phyloP scores from a whole-genome alignment of 257 asterid genomes.

The Petunia secreta region DNA sequence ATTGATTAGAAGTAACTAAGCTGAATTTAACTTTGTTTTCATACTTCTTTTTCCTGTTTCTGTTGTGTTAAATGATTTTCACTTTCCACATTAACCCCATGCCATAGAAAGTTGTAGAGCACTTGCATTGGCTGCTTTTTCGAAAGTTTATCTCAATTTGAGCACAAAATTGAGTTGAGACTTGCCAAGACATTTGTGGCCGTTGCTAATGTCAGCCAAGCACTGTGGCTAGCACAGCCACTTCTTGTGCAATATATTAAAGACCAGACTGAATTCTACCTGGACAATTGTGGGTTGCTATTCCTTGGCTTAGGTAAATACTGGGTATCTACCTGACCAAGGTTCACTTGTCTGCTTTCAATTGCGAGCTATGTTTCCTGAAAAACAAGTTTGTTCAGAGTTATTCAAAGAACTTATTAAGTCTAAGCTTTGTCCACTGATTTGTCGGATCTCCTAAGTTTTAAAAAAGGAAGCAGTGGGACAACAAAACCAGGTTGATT shows the following conservation, averaged over 20 bases:
- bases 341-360: slow-evolving; percentile 13
- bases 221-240: background rate
- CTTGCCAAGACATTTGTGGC: background rate
- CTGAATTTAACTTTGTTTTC: background rate
- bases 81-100: background rate
- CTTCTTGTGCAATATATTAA: background rate
- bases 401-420: background rate
- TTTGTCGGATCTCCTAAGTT: background rate
- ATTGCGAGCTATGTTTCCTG: background rate
- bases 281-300: background rate
- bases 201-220: background rate
- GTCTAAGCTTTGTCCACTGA: background rate
- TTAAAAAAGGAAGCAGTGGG: background rate
- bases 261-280: background rate
- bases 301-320: slow-evolving; percentile 8
- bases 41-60: background rate
- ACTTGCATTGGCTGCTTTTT: background rate
- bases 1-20: background rate
- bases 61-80: background rate
- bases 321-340: background rate
- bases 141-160: background rate
- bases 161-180: slow-evolving; percentile 11
- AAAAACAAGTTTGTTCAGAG: background rate
- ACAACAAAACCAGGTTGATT: background rate
- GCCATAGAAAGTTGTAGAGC: slow-evolving; percentile 21